Base-by-base conservation (phyloP, 2,329 filamentous ascomycete genomes). In the Exophiala dermatitidis region DNA sequence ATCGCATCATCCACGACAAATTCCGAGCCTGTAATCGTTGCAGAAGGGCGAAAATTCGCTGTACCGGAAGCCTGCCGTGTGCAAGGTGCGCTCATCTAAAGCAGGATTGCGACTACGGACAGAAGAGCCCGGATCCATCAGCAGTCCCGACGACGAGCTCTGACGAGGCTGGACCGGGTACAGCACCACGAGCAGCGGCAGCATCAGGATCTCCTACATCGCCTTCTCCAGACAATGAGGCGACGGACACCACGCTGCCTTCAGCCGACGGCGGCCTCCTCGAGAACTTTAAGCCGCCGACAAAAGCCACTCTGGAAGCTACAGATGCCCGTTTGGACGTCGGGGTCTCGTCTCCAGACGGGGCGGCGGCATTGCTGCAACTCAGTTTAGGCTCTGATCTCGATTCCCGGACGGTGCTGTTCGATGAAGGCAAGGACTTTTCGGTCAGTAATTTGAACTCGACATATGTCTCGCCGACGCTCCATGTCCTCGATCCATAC, bases 1-100 rank as follows among this genome's bases (percentile, higher is more conserved):
- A 60, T 36, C 58, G 58, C 6, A 60, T 60, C 42, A 57, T 58
- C 46, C 44, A 54, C 31, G 55, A 60, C 26, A 60, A 60, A 32
- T 60, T 60, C 33, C 49, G 55, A 10, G 58, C 58, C 29, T 60
- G 58, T 41, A 50, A 55, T 33, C 50, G 46, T 26, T 60, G 58
- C 46, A 53, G 58, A 1, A 50, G 52, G 8, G 53, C 55, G 26
- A 60, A 60, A 43, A 57, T 53, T 8, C 52, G 55, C 31, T 60
- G 58, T 36, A 60, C 58, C 2, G 58, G 58, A 4, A 56, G 38
- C 28, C 28, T 43, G 19, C 58, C 58, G 7, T 60, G 58, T 40
- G 45, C 52, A 8, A 50, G 58, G 37, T 60, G 58, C 33, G 55
- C 50, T 32, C 52, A 58, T 19, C 48, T 55, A 2, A 46, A 53